phyloP scores from a whole-genome alignment of 2,329 filamentous ascomycete genomes.

The Ceratocystis cacaofunesta region DNA sequence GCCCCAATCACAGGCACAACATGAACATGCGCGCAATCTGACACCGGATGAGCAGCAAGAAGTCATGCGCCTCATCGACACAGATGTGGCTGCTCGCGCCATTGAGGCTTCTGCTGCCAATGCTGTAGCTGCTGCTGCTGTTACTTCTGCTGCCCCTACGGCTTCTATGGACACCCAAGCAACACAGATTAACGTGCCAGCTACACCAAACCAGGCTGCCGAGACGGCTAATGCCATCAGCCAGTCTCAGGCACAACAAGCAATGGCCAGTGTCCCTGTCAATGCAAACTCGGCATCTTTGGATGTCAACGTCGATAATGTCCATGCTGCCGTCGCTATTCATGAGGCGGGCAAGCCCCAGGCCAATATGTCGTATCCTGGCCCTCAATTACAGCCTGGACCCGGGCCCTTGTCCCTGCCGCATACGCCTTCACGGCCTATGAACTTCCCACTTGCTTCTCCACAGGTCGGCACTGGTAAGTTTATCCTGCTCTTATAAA shows the following conservation, averaged over 20 bases:
- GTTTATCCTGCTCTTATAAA: background rate
- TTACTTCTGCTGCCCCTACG: conserved; percentile 29
- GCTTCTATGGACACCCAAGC: background rate
- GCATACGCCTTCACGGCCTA: conserved; percentile 34
- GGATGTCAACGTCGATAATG: conserved; percentile 35
- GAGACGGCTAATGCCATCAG: conserved; percentile 27
- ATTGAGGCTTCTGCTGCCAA: conserved; percentile 18
- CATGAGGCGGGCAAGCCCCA: conserved; percentile 26
- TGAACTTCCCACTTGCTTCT: conserved; percentile 42
- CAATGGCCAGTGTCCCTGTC: conserved; percentile 31
- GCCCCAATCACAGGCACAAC: conserved; percentile 1
- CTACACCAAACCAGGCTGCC: conserved; percentile 21
- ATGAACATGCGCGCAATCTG: conserved; percentile 4
- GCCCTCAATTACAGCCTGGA: conserved; percentile 29
- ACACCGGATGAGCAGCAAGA: conserved; percentile 13
- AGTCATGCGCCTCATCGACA: conserved; percentile 15
- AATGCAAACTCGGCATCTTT: conserved; percentile 39
- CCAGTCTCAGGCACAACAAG: conserved; percentile 35
- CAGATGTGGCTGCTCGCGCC: conserved; percentile 14
- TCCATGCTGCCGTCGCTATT: conserved; percentile 19
- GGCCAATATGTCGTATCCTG: conserved; percentile 41
- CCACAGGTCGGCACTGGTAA: conserved; percentile 16
- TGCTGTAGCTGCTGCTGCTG: conserved; percentile 35
- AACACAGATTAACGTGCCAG: conserved; percentile 23
- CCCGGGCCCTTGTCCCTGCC: conserved; percentile 26